Percentiles rank a stretch among this genome's conserved stretches.
Conservation (phyloP, 176 grass and related monocot genomes). For the Alopecurus myosuroides region DNA sequence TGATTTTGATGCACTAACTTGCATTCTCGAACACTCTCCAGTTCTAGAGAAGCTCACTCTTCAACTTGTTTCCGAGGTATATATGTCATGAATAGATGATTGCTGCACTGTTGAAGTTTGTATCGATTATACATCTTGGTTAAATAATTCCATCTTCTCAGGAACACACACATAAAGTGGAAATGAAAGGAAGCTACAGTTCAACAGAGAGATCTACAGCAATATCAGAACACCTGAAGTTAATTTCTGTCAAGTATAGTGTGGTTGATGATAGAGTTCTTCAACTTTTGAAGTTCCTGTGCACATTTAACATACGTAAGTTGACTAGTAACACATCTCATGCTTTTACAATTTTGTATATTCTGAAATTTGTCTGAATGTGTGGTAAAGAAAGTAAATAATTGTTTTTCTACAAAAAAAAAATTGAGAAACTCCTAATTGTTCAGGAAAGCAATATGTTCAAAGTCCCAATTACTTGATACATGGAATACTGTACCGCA, state of each 20-base stretch:
- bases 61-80: no score
- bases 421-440: not conserved
- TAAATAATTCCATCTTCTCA: not conserved
- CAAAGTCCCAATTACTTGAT: not conserved
- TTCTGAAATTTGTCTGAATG: not conserved
- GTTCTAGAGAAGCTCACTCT: no score
- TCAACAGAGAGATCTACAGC: not conserved
- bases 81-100: not conserved
- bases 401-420: no score
- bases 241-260: not conserved
- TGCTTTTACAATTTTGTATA: not conserved
- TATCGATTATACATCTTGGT: not conserved
- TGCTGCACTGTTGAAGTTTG: not conserved
- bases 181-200: slow-evolving; percentile 1
- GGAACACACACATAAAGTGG: not conserved
- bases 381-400: not conserved
- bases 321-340: not conserved
- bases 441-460: not conserved
- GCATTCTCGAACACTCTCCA: no score
- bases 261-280: not conserved
- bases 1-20: no score
- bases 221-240: not conserved
- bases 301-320: slow-evolving; percentile 11
- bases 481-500: not conserved
- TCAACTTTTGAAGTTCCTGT: not conserved